phyloP scores from a whole-genome alignment of 2,329 filamentous ascomycete genomes.

The Alternaria dauci region DNA sequence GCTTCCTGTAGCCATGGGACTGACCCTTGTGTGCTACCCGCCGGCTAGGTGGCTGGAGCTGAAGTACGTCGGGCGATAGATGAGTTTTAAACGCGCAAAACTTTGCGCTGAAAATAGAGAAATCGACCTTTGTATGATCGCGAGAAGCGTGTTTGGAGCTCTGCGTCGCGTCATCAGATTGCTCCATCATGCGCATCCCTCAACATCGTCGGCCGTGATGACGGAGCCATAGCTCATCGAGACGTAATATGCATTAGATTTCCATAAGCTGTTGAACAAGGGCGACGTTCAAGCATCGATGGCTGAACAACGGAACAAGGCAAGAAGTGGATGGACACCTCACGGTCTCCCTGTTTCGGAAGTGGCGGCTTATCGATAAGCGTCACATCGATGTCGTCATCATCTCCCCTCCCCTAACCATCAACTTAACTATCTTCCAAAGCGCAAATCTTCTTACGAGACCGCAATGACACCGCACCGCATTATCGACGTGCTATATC shows the following conservation, averaged over 20 bases:
- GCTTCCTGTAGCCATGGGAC: constrained; percentile 63
- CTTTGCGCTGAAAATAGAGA: background rate
- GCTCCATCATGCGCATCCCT: too few relatives aligned
- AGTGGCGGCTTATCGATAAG: background rate
- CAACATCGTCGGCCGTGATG: too few relatives aligned
- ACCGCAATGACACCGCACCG: background rate
- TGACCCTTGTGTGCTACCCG: constrained; percentile 62
- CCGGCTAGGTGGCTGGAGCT: constrained; percentile 63
- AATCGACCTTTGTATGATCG: background rate
- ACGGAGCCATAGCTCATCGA: too few relatives aligned
- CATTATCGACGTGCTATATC: background rate
- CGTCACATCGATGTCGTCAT: background rate
- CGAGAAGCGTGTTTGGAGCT: background rate
- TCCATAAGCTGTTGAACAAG: background rate
- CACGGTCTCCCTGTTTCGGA: background rate
- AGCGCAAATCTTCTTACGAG: background rate
- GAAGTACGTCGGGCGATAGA: constrained; percentile 28
- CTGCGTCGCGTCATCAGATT: background rate
- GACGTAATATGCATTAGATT: background rate
- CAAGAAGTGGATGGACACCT: background rate
- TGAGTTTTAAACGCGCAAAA: background rate
- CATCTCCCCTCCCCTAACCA: background rate
- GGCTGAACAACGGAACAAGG: background rate
- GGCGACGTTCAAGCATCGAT: background rate
- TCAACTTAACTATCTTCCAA: background rate